Percentiles rank a stretch among this genome's conserved stretches.
These are phyloP conservation scores for Dictyostelium intermedium DNA, from an alignment of 78 protist species.

Conservation along the genomic window DNA sequence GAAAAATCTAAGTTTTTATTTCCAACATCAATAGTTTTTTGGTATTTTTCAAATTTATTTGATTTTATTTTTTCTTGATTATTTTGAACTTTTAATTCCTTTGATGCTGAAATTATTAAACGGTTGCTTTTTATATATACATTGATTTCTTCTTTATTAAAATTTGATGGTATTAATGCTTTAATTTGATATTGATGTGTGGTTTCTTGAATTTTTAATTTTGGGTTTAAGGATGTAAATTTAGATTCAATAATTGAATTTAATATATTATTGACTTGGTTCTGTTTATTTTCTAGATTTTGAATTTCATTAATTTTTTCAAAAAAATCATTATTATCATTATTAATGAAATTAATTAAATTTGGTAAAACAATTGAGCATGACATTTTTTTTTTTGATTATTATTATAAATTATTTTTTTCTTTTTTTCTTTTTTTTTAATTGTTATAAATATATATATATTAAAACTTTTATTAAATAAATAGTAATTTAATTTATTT, in stretches of 20 bases:
- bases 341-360: background rate
- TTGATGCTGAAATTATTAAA: background rate
- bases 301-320: background rate
- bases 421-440: no score
- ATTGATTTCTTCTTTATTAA: background rate
- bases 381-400: background rate
- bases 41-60: background rate
- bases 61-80: background rate
- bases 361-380: slow-evolving; percentile 1
- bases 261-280: background rate
- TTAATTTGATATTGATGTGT: background rate
- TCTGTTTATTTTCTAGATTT: background rate
- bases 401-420: no score
- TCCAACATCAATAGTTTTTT: background rate
- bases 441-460: no score
- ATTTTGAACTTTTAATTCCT: background rate
- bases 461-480: no score
- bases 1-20: background rate
- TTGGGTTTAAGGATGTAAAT: background rate
- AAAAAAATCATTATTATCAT: background rate
- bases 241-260: background rate
- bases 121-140: background rate
- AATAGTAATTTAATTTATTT: no score
- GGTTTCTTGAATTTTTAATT: background rate
- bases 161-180: background rate